Percentiles rank a stretch among this genome's conserved stretches.
These are phyloP conservation scores for Pinus tabuliformis DNA, from an alignment of 75 land plant genomes.

Conservation along the genomic window DNA sequence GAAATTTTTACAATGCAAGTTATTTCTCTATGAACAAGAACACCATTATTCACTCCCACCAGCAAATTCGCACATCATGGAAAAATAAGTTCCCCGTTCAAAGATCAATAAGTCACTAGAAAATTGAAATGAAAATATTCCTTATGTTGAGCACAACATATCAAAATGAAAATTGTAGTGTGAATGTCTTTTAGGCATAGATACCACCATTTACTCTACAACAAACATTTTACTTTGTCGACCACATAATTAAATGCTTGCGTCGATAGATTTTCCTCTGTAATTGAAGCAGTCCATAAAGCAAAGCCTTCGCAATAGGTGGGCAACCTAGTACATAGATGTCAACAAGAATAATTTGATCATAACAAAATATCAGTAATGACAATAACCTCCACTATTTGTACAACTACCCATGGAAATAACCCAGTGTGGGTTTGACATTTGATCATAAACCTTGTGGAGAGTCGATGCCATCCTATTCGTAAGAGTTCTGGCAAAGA, in stretches of 20 bases:
- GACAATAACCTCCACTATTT: conserved; percentile 90
- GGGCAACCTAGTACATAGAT: conserved; percentile 99
- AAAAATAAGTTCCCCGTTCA: no score
- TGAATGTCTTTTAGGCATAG: not conserved
- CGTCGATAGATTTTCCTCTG: conserved; percentile 96
- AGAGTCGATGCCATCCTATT: conserved; percentile 98
- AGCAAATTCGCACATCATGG: no score
- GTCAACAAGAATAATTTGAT: conserved; percentile 97
- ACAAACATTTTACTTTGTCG: conserved; percentile 57
- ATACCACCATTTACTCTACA: not conserved
- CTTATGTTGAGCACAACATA: no score
- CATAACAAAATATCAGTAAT: conserved; percentile 89
- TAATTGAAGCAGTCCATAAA: conserved; percentile 92
- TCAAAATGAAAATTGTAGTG: no score
- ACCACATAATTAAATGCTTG: conserved; percentile 90
- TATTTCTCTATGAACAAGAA: no score
- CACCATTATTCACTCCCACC: no score
- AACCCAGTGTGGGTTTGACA: conserved; percentile 99
- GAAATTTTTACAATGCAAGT: no score
- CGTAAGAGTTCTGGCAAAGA: conserved; percentile 95
- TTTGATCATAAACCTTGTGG: conserved; percentile 94
- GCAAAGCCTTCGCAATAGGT: conserved; percentile 93
- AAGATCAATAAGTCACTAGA: no score
- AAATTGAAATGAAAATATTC: no score
- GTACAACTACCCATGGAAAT: conserved; percentile 99